Percentiles rank a stretch among this genome's conserved stretches.
These are phyloP conservation scores for Syzygium jambos DNA, from an alignment of 345 rosid genomes.

Conservation along the genomic window DNA sequence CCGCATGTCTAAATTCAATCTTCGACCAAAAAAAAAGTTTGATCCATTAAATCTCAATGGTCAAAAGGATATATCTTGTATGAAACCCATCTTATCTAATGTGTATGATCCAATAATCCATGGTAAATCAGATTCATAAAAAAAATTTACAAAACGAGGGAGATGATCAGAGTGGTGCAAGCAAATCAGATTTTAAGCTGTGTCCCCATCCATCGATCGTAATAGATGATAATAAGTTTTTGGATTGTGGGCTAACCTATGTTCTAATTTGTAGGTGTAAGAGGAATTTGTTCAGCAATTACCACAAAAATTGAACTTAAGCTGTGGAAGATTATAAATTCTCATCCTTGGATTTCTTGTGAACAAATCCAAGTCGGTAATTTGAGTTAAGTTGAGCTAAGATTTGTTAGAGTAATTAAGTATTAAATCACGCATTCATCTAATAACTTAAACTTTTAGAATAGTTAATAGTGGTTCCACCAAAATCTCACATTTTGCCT, in stretches of 20 bases:
- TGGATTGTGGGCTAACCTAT: not conserved
- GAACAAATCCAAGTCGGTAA: too few species aligned
- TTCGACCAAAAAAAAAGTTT: too few species aligned
- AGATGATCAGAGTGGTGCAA: not conserved
- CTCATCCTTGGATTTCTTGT: not conserved
- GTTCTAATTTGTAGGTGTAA: not conserved
- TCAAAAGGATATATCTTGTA: not conserved
- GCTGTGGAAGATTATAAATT: not conserved
- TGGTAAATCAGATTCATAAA: not conserved
- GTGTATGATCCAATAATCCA: not conserved
- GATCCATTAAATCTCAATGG: not conserved
- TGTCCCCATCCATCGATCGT: fast-evolving
- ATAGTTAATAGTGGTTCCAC: too few species aligned
- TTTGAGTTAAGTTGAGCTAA: not conserved
- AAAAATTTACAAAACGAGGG: not conserved
- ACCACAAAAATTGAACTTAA: not conserved
- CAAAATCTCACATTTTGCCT: too few species aligned
- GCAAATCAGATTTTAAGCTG: not conserved
- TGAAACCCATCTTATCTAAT: not conserved
- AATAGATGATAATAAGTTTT: not conserved
- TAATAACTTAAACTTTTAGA: too few species aligned
- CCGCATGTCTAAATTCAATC: not conserved
- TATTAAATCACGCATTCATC: too few species aligned
- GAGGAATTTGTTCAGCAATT: not conserved
- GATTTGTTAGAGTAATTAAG: not conserved